Base-by-base conservation (phyloP, 805 yeast species). In the Candida hungchunana region DNA sequence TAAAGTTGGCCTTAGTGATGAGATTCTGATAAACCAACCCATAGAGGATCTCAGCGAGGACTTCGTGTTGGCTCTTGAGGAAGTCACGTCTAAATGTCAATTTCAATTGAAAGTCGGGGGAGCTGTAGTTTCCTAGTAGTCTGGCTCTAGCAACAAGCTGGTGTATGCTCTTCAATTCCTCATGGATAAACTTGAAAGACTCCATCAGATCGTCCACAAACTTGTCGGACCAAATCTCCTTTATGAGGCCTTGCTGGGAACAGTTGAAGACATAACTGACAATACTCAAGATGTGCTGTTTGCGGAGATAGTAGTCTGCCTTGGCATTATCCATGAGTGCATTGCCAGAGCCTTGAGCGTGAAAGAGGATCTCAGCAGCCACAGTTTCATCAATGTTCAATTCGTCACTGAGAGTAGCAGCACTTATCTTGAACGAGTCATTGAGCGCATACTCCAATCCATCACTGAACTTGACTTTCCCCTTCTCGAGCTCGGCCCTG, bases 381-480 rank as follows among this genome's bases (percentile, higher is more conserved):
- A 73, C 66, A 19, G 83, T 34, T 55, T 90, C 97, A 58, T 90
- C 95, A 34, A 90, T 63, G 32, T 83, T 67, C 34, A 90, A 66
- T 25, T 77, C 77, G 44, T 78, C 84, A 0, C 89, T 64, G 13
- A 82, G 51, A 17, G 66, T 64, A 5, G 77, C 64, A 1, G 87
- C 71, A 4, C 73, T 66, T 34, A 76, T 68, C 26, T 82, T 66
- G 47, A 87, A 89, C 25, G 75, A 74, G 31, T 74, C 65, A 51
- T 83, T 86, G 21, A 89, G 58, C 40, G 73, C 72, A 47, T 73
- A 80, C 11, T 69, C 71, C 17, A 79, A 15, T 3, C 43, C 80
- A 48, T 71, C 78, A 14, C 67, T 61, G 21, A 88, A 63, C 8
- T 53, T 55, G 6, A 79, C 54, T 21, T 59, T 66, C 4, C 75